phyloP scores from a whole-genome alignment of 495 filamentous ascomycete species.

The Collariella sp. region DNA sequence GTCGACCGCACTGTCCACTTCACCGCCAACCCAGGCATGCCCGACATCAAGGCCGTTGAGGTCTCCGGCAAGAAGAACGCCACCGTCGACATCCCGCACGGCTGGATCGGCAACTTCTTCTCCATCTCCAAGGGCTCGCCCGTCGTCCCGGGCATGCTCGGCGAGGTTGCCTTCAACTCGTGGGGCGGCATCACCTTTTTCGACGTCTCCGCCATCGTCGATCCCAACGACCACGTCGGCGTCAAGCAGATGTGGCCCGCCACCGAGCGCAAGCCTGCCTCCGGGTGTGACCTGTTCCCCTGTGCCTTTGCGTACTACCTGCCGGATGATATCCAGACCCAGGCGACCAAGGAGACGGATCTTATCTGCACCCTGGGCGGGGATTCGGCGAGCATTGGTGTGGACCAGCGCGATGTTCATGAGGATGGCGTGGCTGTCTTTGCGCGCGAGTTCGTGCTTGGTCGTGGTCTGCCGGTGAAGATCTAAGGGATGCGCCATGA shows the following conservation, averaged over 20 bases:
- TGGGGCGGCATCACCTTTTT: slow-evolving; percentile 38
- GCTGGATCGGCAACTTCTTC: slow-evolving; percentile 44
- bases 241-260: slow-evolving; percentile 42
- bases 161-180: slow-evolving; percentile 42
- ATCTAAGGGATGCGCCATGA: not conserved
- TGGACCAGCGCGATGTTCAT: not conserved
- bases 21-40: slow-evolving; percentile 27
- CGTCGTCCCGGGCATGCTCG: slow-evolving; percentile 42
- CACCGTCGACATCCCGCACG: slow-evolving; percentile 29
- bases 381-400: not conserved
- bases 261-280: slow-evolving; percentile 16
- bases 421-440: not conserved
- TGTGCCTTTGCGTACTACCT: slow-evolving; percentile 43
- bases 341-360: slow-evolving; percentile 29
- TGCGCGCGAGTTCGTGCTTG: not conserved
- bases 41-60: slow-evolving; percentile 19
- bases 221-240: slow-evolving; percentile 35
- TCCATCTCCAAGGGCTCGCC: slow-evolving; percentile 31
- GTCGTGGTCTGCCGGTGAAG: not conserved
- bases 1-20: slow-evolving; percentile 37
- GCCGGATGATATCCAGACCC: slow-evolving; percentile 43
- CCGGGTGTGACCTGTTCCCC: slow-evolving; percentile 41
- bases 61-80: slow-evolving; percentile 23
- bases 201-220: slow-evolving; percentile 49
- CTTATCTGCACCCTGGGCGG: slow-evolving; percentile 36